Percentiles rank a stretch among this genome's conserved stretches.
Conservation (phyloP, 2,329 filamentous ascomycete species). For the Cercospora janseana region DNA sequence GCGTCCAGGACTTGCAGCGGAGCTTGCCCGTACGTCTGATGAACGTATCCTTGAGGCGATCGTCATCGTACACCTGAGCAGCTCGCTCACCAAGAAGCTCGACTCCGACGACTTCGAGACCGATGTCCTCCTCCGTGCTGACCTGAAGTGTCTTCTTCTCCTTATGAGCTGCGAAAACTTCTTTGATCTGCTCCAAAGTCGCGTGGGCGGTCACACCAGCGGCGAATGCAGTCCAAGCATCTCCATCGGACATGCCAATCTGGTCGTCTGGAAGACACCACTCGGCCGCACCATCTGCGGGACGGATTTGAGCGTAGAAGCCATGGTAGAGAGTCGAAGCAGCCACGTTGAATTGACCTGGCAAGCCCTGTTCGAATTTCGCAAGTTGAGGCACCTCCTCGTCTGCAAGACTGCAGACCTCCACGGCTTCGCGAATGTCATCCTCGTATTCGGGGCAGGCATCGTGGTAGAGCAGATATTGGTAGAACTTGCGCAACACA, state of each 20-base stretch:
- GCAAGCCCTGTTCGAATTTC: constrained; percentile 55
- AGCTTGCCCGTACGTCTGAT: constrained; percentile 56
- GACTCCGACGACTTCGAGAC: constrained; percentile 61
- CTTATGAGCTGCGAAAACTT: constrained; percentile 22
- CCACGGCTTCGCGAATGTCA: constrained; percentile 65
- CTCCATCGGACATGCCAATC: constrained; percentile 43
- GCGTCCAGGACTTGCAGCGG: constrained; percentile 51
- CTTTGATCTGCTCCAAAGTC: constrained; percentile 30
- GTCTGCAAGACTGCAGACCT: constrained; percentile 64
- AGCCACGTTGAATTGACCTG: constrained; percentile 78
- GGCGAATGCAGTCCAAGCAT: constrained; percentile 52
- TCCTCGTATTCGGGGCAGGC: constrained; percentile 78
- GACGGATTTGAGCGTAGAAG: constrained; percentile 37
- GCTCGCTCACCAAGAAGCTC: constrained; percentile 46
- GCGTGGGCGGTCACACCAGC: constrained; percentile 52
- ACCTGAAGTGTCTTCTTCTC: constrained; percentile 29
- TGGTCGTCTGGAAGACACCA: constrained; percentile 27
- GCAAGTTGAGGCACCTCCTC: constrained; percentile 63
- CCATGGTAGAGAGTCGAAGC: constrained; percentile 68
- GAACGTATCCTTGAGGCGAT: constrained; percentile 41
- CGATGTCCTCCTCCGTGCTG: constrained; percentile 52
- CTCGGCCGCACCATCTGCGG: constrained; percentile 27
- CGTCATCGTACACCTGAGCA: constrained; percentile 49
- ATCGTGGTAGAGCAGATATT: constrained; percentile 79
- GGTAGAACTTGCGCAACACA: constrained; percentile 80